Conservation (phyloP, 164 flowering plant species). For the Vitis labrusca region DNA sequence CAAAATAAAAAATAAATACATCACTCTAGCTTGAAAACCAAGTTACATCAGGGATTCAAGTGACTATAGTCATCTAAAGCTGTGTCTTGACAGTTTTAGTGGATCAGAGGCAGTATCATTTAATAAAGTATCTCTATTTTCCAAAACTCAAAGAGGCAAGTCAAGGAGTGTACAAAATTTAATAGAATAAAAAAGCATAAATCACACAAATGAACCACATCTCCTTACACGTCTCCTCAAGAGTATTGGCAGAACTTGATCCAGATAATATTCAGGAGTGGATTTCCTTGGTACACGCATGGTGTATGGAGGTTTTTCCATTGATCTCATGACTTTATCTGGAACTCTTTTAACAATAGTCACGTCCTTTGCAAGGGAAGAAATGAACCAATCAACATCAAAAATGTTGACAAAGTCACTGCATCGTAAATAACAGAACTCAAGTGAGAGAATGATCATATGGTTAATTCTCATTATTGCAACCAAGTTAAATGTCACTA, state of each 20-base stretch:
- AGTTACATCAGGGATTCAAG: not conserved
- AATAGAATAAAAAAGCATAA: not conserved
- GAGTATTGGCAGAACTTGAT: constrained; percentile 92
- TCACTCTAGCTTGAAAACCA: not conserved
- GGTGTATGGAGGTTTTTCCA: constrained; percentile 96
- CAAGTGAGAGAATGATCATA: constrained; percentile 6
- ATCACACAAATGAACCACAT: constrained; percentile 5
- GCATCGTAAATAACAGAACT: constrained; percentile 36
- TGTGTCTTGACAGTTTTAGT: not conserved
- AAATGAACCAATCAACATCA: constrained; percentile 92
- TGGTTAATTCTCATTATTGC: constrained; percentile 1
- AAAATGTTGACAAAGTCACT: constrained; percentile 86
- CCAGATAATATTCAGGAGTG: constrained; percentile 79
- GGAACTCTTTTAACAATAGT: constrained; percentile 78
- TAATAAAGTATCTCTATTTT: too few species aligned
- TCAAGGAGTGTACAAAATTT: too few species aligned
- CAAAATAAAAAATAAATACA: too few species aligned
- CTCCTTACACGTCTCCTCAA: constrained; percentile 77
- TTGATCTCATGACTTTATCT: constrained; percentile 80
- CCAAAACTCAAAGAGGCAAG: too few species aligned
- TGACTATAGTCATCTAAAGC: not conserved
- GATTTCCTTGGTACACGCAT: constrained; percentile 99
- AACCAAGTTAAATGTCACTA: not conserved
- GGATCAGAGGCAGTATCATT: not conserved
- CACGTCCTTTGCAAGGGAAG: constrained; percentile 86